These are phyloP conservation scores for Coprinellus micaceus DNA, from an alignment of 768 basidiomycete species.

Conservation along the genomic window DNA sequence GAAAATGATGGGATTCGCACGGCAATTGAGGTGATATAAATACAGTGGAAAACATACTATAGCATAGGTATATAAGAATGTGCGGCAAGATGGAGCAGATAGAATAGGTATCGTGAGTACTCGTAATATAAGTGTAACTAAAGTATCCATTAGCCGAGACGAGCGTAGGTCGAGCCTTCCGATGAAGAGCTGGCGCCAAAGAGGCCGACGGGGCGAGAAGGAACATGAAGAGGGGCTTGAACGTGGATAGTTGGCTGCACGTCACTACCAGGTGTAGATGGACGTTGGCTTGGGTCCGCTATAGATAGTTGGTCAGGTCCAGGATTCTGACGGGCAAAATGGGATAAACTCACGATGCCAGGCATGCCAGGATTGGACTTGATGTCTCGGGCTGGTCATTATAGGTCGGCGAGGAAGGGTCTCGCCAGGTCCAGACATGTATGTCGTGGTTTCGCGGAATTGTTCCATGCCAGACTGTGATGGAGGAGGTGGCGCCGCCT, in stretches of 20 bases:
- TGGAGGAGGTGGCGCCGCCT: neutral
- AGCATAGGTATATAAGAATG: no score
- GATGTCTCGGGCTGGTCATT: conserved; percentile 33
- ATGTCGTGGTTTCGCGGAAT: conserved; percentile 6
- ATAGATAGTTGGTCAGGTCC: conserved; percentile 3
- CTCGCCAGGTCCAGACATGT: conserved; percentile 16
- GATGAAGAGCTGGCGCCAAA: conserved; percentile 66
- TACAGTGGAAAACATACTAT: neutral
- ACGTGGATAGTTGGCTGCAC: conserved; percentile 58
- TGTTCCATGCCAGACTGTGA: neutral
- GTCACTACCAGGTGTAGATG: conserved; percentile 54
- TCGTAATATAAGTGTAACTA: neutral
- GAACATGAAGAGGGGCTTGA: no score
- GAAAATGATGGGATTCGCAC: neutral
- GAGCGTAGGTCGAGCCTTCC: conserved; percentile 3
- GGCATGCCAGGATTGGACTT: conserved; percentile 53
- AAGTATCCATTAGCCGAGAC: neutral
- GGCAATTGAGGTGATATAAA: neutral
- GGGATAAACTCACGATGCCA: conserved; percentile 71
- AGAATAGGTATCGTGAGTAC: neutral
- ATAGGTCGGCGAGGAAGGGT: conserved; percentile 18
- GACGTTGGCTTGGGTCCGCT: conserved; percentile 58
- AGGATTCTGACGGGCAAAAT: no score
- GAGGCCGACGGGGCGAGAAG: conserved; percentile 57
- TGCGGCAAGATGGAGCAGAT: neutral